Evolutionary conservation across 1,139 yeast species (phyloP), one percentile per base, ranked within the genome.

Genomic region (Zygoascus meyerae): DNA sequence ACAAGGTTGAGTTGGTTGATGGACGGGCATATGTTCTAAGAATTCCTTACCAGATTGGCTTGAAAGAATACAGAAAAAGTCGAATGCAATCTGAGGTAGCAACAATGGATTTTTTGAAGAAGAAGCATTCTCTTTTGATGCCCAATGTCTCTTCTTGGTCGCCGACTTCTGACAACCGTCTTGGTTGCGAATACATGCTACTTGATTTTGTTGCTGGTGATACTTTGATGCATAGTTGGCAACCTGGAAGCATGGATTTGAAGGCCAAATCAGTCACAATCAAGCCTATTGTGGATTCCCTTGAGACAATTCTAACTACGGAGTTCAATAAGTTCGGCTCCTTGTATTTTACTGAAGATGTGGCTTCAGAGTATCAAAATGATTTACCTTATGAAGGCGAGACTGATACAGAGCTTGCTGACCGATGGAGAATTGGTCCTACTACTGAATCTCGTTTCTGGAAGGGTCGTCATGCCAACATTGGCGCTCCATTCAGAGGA

Each of bases 351-450:
- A 66, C 72, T 55, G 77, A 79, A 41, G 92, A 86, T 58, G 83
- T 79, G 18, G 68, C 65, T 33, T 52, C 68, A 2, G 66, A 71
- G 40, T 73, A 71, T 51, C 63, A 64, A 31, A 56, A 53, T 37
- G 75, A 68, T 30, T 53, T 67, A 33, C 86, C 95, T 3, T 84
- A 83, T 55, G 79, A 77, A 5, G 86, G 81, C 16, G 92, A 85
- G 62, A 68, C 73, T 30, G 71, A 80, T 46, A 70, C 72, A 26
- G 66, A 64, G 29, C 69, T 85, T 47, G 70, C 71, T 44, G 76
- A 77, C 53, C 78, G 95, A 69, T 90, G 95, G 94, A 77, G 84
- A 63, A 81, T 92, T 55, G 97, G 98, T 2, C 94, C 95, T n/a
- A 78, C 87, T 36, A 81, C 80, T 34, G 97, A 90, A 66, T 75